Evolutionary conservation across 2,329 filamentous ascomycete species (phyloP).

Genomic region (Raffaelea deltoideospora): DNA sequence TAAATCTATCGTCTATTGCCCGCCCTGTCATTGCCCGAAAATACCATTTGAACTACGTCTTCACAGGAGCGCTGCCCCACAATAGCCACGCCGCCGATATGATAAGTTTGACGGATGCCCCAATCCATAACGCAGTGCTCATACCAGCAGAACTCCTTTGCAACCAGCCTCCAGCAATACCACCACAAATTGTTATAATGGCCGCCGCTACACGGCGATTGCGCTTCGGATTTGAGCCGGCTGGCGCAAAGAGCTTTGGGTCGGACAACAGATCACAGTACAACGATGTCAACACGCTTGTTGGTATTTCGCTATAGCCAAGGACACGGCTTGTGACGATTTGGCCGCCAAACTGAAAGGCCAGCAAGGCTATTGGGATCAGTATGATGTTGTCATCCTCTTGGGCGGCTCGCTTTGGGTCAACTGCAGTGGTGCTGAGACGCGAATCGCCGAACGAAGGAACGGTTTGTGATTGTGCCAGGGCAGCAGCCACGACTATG

Average conservation of each 20-base stretch:
- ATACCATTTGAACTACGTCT: no score
- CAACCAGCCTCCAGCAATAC: slow-evolving; percentile 32
- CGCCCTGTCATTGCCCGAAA: no score
- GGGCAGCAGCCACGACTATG: slow-evolving; percentile 34
- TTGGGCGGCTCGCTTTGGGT: slow-evolving; percentile 23
- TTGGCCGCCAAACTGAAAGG: slow-evolving; percentile 39
- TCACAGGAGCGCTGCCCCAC: slow-evolving; percentile 45
- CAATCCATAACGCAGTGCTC: slow-evolving; percentile 35
- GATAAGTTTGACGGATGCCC: slow-evolving; percentile 36
- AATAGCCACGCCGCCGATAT: slow-evolving; percentile 44
- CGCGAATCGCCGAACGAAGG: slow-evolving; percentile 21
- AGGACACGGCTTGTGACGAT: slow-evolving; percentile 35
- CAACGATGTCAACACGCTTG: slow-evolving; percentile 37
- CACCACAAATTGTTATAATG: slow-evolving; percentile 31
- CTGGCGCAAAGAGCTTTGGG: slow-evolving; percentile 26
- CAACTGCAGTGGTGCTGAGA: slow-evolving; percentile 13
- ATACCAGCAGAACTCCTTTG: slow-evolving; percentile 33
- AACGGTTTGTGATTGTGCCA: slow-evolving; percentile 31
- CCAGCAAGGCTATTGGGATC: slow-evolving; percentile 27
- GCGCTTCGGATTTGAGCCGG: slow-evolving; percentile 30
- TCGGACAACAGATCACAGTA: slow-evolving; percentile 40
- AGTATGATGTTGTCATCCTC: slow-evolving; percentile 22
- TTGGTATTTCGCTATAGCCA: slow-evolving; percentile 38
- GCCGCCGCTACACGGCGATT: slow-evolving; percentile 36
- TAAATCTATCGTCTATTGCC: no score